phyloP scores from a whole-genome alignment of 169 alveolate genomes.

The Theileria equi region DNA sequence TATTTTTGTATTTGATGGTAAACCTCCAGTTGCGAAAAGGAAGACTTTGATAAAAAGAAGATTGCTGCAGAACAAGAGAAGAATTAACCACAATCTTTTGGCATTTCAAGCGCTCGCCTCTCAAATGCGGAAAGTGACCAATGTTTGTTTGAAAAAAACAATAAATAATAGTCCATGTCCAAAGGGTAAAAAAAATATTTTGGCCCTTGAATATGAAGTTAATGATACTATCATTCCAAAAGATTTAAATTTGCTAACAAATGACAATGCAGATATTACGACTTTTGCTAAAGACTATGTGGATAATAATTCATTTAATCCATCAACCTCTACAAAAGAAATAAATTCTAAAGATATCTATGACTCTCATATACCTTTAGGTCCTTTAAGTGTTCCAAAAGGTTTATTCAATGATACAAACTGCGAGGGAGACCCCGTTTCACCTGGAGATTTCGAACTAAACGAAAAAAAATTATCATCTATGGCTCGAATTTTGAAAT shows the following conservation, averaged over 20 bases:
- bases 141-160: background rate
- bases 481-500: background rate
- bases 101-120: conserved; percentile 54
- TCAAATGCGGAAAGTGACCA: conserved; percentile 39
- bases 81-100: conserved; percentile 39
- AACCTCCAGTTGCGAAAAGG: conserved; percentile 84
- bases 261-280: background rate
- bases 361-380: too few relatives aligned
- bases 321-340: background rate
- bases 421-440: too few relatives aligned
- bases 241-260: background rate
- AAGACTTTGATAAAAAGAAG: conserved; percentile 79
- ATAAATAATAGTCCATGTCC: background rate
- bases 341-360: background rate
- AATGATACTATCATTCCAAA: background rate
- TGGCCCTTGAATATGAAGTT: background rate
- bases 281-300: background rate
- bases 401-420: background rate
- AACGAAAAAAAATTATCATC: background rate
- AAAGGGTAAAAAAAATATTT: background rate
- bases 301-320: background rate
- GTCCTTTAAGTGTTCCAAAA: too few relatives aligned
- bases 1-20: conserved; percentile 88
- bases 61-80: conserved; percentile 30
- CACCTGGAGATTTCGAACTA: background rate